phyloP scores from a whole-genome alignment of 805 yeast species.

The Teunomyces cretensis region DNA sequence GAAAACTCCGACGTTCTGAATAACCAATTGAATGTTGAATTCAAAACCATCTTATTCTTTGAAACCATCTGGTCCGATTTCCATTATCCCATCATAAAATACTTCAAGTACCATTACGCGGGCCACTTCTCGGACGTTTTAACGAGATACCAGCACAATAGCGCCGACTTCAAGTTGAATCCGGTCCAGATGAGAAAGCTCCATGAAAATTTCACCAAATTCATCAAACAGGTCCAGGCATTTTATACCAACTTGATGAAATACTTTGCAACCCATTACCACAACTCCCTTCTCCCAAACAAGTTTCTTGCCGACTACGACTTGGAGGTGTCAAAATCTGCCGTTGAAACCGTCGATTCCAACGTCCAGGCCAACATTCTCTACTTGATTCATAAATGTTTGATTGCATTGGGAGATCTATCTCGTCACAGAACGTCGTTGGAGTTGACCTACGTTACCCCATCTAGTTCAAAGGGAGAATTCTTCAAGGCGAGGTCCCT shows the following conservation, averaged over 20 bases:
- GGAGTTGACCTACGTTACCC: constrained; percentile 46
- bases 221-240: constrained; percentile 43
- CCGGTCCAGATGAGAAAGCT: constrained; percentile 59
- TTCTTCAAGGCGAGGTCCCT: constrained; percentile 35
- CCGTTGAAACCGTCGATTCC: constrained; percentile 10
- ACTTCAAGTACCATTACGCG: constrained; percentile 45
- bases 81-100: constrained; percentile 63
- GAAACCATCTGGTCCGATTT: constrained; percentile 60
- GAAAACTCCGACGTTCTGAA: constrained; percentile 11
- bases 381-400: constrained; percentile 48
- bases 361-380: constrained; percentile 32
- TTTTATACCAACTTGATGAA: constrained; percentile 49
- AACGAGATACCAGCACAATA: constrained; percentile 16
- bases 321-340: constrained; percentile 18
- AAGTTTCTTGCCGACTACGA: constrained; percentile 28
- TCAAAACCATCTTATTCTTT: constrained; percentile 35
- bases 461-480: constrained; percentile 24
- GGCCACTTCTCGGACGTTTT: constrained; percentile 18
- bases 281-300: constrained; percentile 34
- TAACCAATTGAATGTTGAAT: constrained; percentile 27
- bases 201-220: constrained; percentile 51
- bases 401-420: constrained; percentile 56
- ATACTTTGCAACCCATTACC: constrained; percentile 36
- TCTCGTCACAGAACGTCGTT: constrained; percentile 55
- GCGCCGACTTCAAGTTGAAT: constrained; percentile 22